A percentile compares a stretch with the other conserved stretches of the same genome.
phyloP scores from a whole-genome alignment of 768 basidiomycete species.

The Brasilioporus rufonigricans region DNA sequence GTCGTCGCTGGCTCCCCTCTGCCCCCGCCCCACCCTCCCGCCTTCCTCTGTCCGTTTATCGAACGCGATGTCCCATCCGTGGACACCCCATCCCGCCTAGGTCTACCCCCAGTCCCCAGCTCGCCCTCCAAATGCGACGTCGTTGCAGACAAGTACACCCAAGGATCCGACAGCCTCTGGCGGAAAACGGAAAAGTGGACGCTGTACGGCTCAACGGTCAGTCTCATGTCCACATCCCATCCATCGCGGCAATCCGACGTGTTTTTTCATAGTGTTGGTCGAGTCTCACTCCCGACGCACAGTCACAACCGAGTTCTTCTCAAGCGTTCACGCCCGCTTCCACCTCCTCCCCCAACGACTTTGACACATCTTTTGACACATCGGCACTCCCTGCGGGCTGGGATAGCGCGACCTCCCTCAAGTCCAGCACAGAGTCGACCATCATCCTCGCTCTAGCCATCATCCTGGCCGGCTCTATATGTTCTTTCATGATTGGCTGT shows the following conservation, averaged over 20 bases:
- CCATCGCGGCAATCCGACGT: background rate
- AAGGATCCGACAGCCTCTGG: constrained; percentile 58
- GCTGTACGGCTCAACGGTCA: constrained; percentile 69
- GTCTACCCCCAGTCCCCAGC: background rate
- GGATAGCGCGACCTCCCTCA: constrained; percentile 28
- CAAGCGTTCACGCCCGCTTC: constrained; percentile 11
- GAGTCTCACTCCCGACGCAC: background rate
- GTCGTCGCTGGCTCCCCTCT: constrained; percentile 47
- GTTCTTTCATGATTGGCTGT: constrained; percentile 57
- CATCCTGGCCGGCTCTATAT: constrained; percentile 59
- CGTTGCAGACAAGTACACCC: constrained; percentile 55
- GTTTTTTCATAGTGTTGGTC: constrained; percentile 18
- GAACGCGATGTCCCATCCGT: constrained; percentile 15
- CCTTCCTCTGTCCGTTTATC: constrained; percentile 60
- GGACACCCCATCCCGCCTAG: background rate
- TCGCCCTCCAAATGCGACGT: constrained; percentile 1
- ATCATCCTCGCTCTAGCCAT: constrained; percentile 59
- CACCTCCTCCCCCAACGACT: constrained; percentile 16
- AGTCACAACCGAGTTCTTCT: constrained; percentile 1
- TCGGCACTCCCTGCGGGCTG: constrained; percentile 54
- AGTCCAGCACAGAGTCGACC: constrained; percentile 37
- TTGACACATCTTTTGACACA: constrained; percentile 11
- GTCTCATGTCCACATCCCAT: constrained; percentile 21
- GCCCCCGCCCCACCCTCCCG: constrained; percentile 40
- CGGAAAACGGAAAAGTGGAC: constrained; percentile 53